phyloP scores from a whole-genome alignment of 169 alveolate species.

The Plasmodium inui region DNA sequence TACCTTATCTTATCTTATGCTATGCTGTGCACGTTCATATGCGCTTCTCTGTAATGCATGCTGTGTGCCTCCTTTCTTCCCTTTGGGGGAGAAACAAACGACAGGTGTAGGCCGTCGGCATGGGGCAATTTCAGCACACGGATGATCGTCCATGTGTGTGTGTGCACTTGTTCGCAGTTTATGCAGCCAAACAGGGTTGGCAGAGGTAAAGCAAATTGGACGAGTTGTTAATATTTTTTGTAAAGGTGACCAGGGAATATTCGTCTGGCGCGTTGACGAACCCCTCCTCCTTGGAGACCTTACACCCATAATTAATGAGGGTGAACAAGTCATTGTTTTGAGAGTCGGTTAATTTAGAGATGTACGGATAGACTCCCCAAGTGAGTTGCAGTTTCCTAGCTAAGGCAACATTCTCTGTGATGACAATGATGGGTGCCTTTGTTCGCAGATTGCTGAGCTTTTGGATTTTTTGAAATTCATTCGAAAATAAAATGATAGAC shows the following conservation, averaged over 20 bases:
- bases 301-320: slow-evolving; percentile 70
- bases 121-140: background rate
- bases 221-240: slow-evolving; percentile 61
- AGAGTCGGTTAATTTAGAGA: slow-evolving; percentile 37
- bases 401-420: slow-evolving; percentile 76
- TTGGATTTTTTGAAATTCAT: slow-evolving; percentile 79
- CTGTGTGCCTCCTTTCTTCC: background rate
- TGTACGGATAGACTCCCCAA: slow-evolving; percentile 84
- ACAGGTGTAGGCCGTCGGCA: background rate
- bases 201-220: slow-evolving; percentile 70
- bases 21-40: background rate
- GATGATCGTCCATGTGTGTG: background rate
- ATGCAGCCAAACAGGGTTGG: slow-evolving; percentile 48
- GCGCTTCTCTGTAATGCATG: background rate
- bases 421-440: slow-evolving; percentile 80
- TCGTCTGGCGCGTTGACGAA: slow-evolving; percentile 64
- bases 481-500: slow-evolving; percentile 76
- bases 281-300: slow-evolving; percentile 62
- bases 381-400: slow-evolving; percentile 84
- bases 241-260: slow-evolving; percentile 63
- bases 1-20: background rate
- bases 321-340: slow-evolving; percentile 21
- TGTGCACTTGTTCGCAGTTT: background rate
- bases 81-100: background rate
- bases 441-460: slow-evolving; percentile 81